Percentiles rank a stretch among this genome's conserved stretches.
phyloP scores from a whole-genome alignment of 176 grass and related monocot genomes.

The Oryza longistaminata region DNA sequence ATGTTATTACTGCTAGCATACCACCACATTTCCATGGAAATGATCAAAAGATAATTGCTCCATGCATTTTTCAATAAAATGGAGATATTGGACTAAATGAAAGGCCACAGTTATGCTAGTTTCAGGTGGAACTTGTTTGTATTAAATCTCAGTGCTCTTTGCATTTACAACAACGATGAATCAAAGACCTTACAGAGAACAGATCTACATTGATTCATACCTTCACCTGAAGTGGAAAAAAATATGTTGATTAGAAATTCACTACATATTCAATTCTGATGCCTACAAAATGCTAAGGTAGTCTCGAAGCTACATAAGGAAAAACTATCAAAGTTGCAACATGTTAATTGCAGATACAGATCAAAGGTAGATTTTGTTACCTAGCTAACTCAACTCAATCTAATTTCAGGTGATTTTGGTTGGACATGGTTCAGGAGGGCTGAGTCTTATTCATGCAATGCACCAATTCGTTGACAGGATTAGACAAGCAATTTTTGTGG shows the following conservation, averaged over 20 bases:
- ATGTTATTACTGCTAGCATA: background rate
- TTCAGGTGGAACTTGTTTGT: background rate
- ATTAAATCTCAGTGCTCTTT: background rate
- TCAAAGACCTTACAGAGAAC: background rate
- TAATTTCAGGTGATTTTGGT: conserved; percentile 55
- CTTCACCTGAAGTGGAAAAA: background rate
- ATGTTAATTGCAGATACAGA: background rate
- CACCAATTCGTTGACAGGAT: conserved; percentile 54
- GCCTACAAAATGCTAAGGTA: background rate
- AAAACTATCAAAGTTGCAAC: background rate
- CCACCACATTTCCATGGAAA: background rate
- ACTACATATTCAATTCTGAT: background rate
- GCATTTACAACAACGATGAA: background rate
- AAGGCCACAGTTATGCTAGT: background rate
- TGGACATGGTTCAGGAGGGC: conserved; percentile 58
- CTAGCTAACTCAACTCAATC: background rate
- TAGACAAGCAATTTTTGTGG: conserved; percentile 53
- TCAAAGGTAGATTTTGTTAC: background rate
- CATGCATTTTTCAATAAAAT: background rate
- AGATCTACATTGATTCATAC: background rate
- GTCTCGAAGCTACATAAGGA: background rate
- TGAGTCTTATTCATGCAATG: conserved; percentile 66
- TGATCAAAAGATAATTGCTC: background rate
- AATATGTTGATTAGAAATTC: background rate
- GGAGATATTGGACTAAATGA: background rate